Conservation (phyloP, 2,329 filamentous ascomycete genomes). For the Pyrenochaeta sp. region DNA sequence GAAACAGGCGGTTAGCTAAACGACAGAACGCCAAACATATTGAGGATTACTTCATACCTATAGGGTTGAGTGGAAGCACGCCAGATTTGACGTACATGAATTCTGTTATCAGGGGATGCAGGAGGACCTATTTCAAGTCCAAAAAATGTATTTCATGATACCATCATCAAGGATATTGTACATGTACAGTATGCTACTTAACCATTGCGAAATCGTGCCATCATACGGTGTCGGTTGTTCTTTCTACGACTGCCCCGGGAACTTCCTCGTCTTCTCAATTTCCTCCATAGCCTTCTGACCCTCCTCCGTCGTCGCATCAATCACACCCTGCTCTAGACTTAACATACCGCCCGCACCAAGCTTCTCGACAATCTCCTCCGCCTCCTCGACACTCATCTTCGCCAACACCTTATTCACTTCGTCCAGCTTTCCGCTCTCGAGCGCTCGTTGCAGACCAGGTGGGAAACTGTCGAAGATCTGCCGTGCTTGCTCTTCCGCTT, state of each 20-base stretch:
- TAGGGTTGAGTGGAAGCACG: not conserved
- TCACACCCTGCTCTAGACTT: constrained; percentile 90
- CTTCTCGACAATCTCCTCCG: constrained; percentile 83
- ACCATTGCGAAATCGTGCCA: not conserved
- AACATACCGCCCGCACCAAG: constrained; percentile 86
- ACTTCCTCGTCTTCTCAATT: constrained; percentile 58
- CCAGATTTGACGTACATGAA: not conserved
- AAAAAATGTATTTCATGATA: constrained; percentile 9
- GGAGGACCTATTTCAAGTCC: not conserved
- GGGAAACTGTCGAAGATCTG: constrained; percentile 85
- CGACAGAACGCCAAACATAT: not conserved
- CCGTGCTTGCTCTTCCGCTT: constrained; percentile 66
- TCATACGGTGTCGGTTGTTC: not conserved
- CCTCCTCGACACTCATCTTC: constrained; percentile 87
- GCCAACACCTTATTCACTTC: constrained; percentile 87
- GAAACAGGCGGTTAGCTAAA: not conserved
- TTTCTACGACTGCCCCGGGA: constrained; percentile 51
- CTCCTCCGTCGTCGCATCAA: constrained; percentile 92
- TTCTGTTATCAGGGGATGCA: no score
- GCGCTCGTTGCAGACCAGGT: constrained; percentile 79
- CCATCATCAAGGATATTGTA: constrained; percentile 15
- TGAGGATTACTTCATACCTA: not conserved
- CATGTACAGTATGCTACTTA: constrained; percentile 9
- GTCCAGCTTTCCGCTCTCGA: constrained; percentile 89
- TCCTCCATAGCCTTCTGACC: constrained; percentile 80